A percentile compares a stretch with the other conserved stretches of the same genome.
These are phyloP conservation scores for Adiantum capillusveneris DNA, from an alignment of 75 land plant genomes.

Conservation along the genomic window DNA sequence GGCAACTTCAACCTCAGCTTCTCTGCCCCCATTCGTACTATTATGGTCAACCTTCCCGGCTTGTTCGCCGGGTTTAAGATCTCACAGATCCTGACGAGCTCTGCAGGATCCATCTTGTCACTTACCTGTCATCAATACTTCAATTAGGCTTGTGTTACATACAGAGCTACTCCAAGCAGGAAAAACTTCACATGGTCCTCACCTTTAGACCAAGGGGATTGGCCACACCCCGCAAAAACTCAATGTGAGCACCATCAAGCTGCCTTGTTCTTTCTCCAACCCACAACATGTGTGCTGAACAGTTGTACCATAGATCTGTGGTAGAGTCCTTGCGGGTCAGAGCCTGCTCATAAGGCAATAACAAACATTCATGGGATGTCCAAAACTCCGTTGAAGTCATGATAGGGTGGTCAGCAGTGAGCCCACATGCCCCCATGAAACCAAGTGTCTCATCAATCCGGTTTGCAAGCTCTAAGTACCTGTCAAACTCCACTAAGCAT, in stretches of 20 bases:
- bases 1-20: slow-evolving; percentile 52
- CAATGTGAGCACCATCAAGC: slow-evolving; percentile 68
- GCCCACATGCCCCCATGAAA: slow-evolving; percentile 65
- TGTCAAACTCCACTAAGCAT: too few relatives aligned
- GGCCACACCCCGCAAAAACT: slow-evolving; percentile 58
- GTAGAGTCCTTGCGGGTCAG: slow-evolving; percentile 68
- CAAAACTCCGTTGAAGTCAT: slow-evolving; percentile 68
- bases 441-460: slow-evolving; percentile 71
- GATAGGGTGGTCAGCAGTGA: slow-evolving; percentile 57
- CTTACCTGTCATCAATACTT: slow-evolving; percentile 34
- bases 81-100: slow-evolving; percentile 54
- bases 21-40: slow-evolving; percentile 63
- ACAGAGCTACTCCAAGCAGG: too few relatives aligned
- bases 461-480: slow-evolving; percentile 60
- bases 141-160: not conserved
- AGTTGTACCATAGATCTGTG: slow-evolving; percentile 59
- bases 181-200: too few relatives aligned
- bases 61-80: slow-evolving; percentile 60
- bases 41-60: slow-evolving; percentile 58
- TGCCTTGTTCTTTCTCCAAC: slow-evolving; percentile 68
- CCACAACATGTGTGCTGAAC: slow-evolving; percentile 78
- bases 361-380: slow-evolving; percentile 78
- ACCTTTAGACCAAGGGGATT: slow-evolving; percentile 75
- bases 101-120: slow-evolving; percentile 62
- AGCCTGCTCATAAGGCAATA: slow-evolving; percentile 68